Base-by-base conservation (phyloP, 345 rosid genomes). In the Corymbia maculata region DNA sequence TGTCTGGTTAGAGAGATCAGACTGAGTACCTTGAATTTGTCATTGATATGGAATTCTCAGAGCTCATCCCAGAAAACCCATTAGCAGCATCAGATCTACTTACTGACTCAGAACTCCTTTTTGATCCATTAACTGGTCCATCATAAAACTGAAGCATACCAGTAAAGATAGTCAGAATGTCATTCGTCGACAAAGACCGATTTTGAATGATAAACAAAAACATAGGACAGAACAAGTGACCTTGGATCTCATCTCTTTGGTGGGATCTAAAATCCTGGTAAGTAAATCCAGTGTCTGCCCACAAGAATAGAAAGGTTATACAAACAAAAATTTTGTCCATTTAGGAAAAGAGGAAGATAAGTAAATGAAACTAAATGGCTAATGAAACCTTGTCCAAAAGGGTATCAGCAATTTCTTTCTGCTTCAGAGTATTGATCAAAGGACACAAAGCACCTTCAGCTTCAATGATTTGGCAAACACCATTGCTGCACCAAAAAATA, bases 191-290 rank as follows among this genome's bases (percentile, higher is more conserved):
- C 82, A 75, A 19, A 75, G 82, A 75, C 49, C 12, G 4, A 17
- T 6, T 47, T 75, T 42, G 28, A 42, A 42, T 8, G 2, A 75
- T 19, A 42, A 36, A 32, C 19, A n/a, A 64, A 44, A 75, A 36
- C 47, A 3, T 75, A 19, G 28, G 28, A 75, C 13, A 10, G 44
- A 49, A 75, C 8, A 42, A 75, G 82, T 42, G 49, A 97, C 99
- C 97, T 93, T 95, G 75, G 95, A 94, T 91, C 92, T 94, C 94
- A 95, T 93, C 93, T 94, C 97, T 90, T 91, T 95, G 89, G 89
- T 91, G 88, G 98, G 96, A 90, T 95, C 96, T 53, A 97, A 93
- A 79, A 96, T 91, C 88, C 95, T 94, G 42, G 96, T 91, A 87
- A 96, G 94, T 87, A 94, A 89, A 92, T 95, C 93, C 92, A 96